Base-by-base conservation (phyloP, 139 green algal genomes). In the Chlorella sorokiniana region DNA sequence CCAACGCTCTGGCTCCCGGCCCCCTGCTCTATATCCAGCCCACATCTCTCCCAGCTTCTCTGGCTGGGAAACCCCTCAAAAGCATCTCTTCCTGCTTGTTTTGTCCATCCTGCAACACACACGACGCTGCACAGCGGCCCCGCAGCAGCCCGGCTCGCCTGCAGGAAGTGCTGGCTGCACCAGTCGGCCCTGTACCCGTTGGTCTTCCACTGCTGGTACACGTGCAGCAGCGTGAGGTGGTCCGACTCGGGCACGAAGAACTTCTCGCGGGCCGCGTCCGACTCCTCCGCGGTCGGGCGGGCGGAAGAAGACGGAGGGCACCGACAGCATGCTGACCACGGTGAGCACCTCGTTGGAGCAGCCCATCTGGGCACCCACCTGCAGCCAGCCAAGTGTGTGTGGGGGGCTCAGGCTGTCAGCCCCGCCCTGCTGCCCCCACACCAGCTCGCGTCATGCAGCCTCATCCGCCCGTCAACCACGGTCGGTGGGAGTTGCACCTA, bases 161-260 rank as follows among this genome's bases (percentile, higher is more conserved):
- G 96, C 65, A 99, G 87, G 84, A 96, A 99, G 89, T 99, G 96
- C 59, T 95, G 88, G 16, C 88, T 90, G 86, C 94, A 98, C 96
- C 96, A 99, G 83, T 98, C 94, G 18, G 85, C 85, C 52, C 94
- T 90, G 87, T 92, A 97, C 25, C 90, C 89, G 86, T 98, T 97
- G 79, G 91, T 94, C 89, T 98, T 97, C 96, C 96, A 99, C 89
- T 99, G 96, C 85, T 98, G 91, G 91, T 98, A 99, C 35, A 97
- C 90, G 86, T 99, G 93, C 63, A 99, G 91, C 86, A 99, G 88
- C 1, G 97, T 99, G n/a, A 99, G 91, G 92, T 99, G 97, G 89
- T 99, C 97, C 64, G 85, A 94, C 91, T 99, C 97, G 3, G 97
- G 96, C 44, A 99, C 95, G 79, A 98, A 98, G 87, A 99, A 99